Evolutionary conservation across 495 filamentous ascomycete species (phyloP).

Genomic region (Penicillium argentinense): DNA sequence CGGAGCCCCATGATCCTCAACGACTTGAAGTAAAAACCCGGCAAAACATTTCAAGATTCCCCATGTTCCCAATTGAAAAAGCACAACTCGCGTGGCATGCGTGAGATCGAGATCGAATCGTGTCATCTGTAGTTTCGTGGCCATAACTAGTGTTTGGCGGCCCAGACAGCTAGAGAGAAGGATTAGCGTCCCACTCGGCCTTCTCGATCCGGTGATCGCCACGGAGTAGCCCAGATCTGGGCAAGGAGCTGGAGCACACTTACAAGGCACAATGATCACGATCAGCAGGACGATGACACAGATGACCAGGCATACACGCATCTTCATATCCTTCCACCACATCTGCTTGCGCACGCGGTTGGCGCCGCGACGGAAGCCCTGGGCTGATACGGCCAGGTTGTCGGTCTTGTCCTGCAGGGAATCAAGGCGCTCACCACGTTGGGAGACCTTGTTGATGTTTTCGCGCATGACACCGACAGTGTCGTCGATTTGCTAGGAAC

Average conservation of each 20-base stretch:
- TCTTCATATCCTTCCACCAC: slow-evolving; percentile 99
- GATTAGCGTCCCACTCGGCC: slow-evolving; percentile 1
- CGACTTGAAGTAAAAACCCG: slow-evolving; percentile 31
- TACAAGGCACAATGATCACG: slow-evolving; percentile 93
- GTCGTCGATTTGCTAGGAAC: slow-evolving; percentile 86
- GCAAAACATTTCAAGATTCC: slow-evolving; percentile 26
- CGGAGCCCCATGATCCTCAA: slow-evolving; percentile 30
- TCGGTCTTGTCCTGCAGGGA: slow-evolving; percentile 94
- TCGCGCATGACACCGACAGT: slow-evolving; percentile 91
- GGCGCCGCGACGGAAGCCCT: slow-evolving; percentile 91
- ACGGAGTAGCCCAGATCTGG: too few relatives aligned
- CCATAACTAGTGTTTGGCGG: slow-evolving; percentile 29
- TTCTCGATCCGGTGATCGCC: not conserved
- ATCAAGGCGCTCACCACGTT: slow-evolving; percentile 89
- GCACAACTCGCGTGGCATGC: slow-evolving; percentile 24
- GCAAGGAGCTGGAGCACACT: too few relatives aligned
- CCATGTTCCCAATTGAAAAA: slow-evolving; percentile 32
- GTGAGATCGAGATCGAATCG: slow-evolving; percentile 1
- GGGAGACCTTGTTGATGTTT: slow-evolving; percentile 88
- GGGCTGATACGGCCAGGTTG: slow-evolving; percentile 83
- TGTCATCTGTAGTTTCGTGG: too few relatives aligned
- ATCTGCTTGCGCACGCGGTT: slow-evolving; percentile 95
- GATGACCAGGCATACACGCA: slow-evolving; percentile 91
- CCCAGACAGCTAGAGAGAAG: slow-evolving; percentile 29
- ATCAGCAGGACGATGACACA: slow-evolving; percentile 86